Evolutionary conservation across 495 filamentous ascomycete species (phyloP).

Genomic region (Penicillium macrosclerotiorum): DNA sequence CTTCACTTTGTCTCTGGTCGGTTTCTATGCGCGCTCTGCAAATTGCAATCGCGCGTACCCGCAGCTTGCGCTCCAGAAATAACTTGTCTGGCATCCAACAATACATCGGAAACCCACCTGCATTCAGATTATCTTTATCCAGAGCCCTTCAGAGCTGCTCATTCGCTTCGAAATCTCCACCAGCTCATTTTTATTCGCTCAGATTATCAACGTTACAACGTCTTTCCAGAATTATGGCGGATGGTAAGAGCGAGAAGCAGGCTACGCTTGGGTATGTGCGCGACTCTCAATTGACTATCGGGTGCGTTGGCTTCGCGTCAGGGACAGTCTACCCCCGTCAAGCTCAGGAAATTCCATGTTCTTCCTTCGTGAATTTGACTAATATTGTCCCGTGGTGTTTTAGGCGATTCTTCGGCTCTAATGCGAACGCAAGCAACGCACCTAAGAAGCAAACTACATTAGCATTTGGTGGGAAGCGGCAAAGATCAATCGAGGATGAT

Average conservation of each 20-base stretch:
- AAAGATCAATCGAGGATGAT: constrained; percentile 24
- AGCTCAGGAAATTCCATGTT: no score
- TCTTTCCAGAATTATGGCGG: constrained; percentile 30
- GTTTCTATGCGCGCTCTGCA: constrained; percentile 32
- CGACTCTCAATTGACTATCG: constrained; percentile 73
- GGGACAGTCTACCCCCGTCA: no score
- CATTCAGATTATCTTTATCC: constrained; percentile 1
- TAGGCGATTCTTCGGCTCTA: constrained; percentile 47
- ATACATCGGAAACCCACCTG: not conserved
- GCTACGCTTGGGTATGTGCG: constrained; percentile 91
- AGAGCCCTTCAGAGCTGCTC: not conserved
- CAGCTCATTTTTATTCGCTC: not conserved
- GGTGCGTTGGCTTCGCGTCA: no score
- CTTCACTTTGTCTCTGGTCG: not conserved
- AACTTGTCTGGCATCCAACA: not conserved
- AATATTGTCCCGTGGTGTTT: not conserved
- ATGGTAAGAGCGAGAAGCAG: constrained; percentile 61
- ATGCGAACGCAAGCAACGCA: constrained; percentile 36
- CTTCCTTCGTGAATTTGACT: no score
- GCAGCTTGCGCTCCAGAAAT: constrained; percentile 16
- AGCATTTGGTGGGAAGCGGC: constrained; percentile 52
- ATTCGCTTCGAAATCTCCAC: not conserved
- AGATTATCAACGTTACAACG: not conserved
- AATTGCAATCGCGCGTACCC: constrained; percentile 18
- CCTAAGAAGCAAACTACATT: constrained; percentile 73